Base-by-base conservation (phyloP, 176 grass and related monocot species). In the Juncus inflexus region DNA sequence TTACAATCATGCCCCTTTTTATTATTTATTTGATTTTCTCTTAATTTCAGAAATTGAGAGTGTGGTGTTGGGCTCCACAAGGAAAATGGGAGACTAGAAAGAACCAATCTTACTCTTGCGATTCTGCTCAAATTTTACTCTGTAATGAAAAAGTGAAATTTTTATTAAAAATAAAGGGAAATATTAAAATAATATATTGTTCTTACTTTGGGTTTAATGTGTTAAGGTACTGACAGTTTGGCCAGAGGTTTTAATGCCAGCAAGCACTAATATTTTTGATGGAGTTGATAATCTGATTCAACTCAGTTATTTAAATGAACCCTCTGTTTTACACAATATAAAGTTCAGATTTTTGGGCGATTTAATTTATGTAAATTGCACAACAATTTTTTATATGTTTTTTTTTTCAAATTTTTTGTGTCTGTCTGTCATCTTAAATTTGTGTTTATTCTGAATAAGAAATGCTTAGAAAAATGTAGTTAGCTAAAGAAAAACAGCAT, bases 211-310 rank as follows among this genome's bases (percentile, higher is more conserved):
- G 49, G 15, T 80, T 80, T 76, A 13, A 81, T 62, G 77, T 52
- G 4, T 36, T 74, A 99, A 99, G 95, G 80, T 82, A 73, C 72
- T 94, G 64, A 94, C 59, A 36, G 62, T 86, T 54, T 86, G 72
- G 55, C 66, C 76, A 58, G 95, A 92, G 52, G 81, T 69, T 69
- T 76, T 99, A 41, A 75, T 99, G 71, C 83, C 89, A 10, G 78
- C 86, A 50, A 99, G 94, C 65, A 88, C 95, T 64, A 83, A 81
- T 78, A 78, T 99, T 76, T 83, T 99, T 40, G 89, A 94, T 83
- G 95, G 95, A 60, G 80, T 90, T 3, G 89, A 99, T 78, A 80
- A 99, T 92, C 77, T 99, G 42, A 99, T 99, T 76, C 89, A 99
- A 40, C 72, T 99, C 63, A 94, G 89, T 79, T 99, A 90, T 74